These are phyloP conservation scores for Eryngium alpinum DNA, from an alignment of 140 eudicot species.

Conservation along the genomic window DNA sequence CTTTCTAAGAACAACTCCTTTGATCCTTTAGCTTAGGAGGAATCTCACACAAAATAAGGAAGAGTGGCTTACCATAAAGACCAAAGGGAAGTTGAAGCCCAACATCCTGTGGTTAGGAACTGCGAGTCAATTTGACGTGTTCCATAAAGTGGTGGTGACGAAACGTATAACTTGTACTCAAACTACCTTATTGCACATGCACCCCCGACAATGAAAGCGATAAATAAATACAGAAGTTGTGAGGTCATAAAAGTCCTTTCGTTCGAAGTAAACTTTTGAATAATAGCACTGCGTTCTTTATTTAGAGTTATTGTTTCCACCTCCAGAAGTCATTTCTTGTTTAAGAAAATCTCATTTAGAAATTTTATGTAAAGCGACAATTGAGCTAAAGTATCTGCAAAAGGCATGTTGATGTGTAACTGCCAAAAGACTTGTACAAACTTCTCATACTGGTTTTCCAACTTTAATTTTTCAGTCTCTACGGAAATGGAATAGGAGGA, in stretches of 20 bases:
- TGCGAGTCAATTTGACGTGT: no score
- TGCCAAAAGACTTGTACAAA: neutral
- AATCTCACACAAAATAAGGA: no score
- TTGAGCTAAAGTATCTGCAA: neutral
- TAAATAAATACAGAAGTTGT: no score
- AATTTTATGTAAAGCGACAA: neutral
- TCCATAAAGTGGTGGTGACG: no score
- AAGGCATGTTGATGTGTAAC: neutral
- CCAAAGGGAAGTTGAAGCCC: no score
- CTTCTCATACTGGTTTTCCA: neutral
- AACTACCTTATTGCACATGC: no score
- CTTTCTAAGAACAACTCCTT: neutral
- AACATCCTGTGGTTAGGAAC: no score
- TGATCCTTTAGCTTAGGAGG: neutral
- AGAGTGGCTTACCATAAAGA: no score
- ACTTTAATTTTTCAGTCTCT: neutral
- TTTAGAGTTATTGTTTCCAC: neutral
- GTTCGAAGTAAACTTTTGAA: no score
- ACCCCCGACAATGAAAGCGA: no score
- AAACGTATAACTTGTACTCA: no score
- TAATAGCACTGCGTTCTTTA: neutral
- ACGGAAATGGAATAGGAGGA: neutral
- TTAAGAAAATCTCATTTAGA: neutral
- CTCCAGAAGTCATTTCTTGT: neutral
- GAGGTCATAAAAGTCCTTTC: no score